Evolutionary conservation across 192 early-diverging fungal species (phyloP), one percentile per base, ranked within the genome.

Genomic region (Coemansia sp.): DNA sequence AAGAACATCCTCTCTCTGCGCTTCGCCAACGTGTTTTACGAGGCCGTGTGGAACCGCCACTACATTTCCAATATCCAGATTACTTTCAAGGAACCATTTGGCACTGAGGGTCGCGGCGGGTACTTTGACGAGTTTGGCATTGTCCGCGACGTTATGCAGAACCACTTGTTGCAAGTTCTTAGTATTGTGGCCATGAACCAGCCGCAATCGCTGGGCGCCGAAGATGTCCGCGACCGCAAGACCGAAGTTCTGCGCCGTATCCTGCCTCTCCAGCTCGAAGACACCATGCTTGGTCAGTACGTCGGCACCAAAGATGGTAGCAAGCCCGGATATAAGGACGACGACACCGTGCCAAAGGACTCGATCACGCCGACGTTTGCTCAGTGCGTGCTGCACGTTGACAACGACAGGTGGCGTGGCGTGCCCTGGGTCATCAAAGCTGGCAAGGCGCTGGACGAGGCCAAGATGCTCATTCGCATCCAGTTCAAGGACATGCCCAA

Each of bases 91-190:
- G 97, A 98, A 78, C 89, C 90, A 53, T 91, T 98, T 79, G 97
- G 97, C 41, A 98, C 97, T 1, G 91, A 96, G 74, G 97, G 97
- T 13, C 92, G 97, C 27, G 95, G 97, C 47, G 95, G 97, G 0
- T 98, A 98, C 85, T 98, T 98, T 90, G 95, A 98, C 76, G 92
- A 96, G 84, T 97, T 96, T 86, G 96, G 96, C 29, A 96, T 98
- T 64, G 95, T 98, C 70, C 94, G 96, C 61, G 96, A 98, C 70
- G 96, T 98, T 53, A 91, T 92, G 88, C 92, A 93, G 79, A 93
- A 93, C 78, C 91, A 98, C 79, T 69, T 98, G 46, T 73, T 98
- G n/a, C 97, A 98, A 80, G 92, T 98, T 29, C 80, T 98, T 65
- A 85, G 93, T 34, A 85, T 98, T 39, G 88, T 97, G 62, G 97